Evolutionary conservation across 1,284 basidiomycete genomes (phyloP), one percentile per base, ranked within the genome.

Genomic region (Ceratobasidium sp.): DNA sequence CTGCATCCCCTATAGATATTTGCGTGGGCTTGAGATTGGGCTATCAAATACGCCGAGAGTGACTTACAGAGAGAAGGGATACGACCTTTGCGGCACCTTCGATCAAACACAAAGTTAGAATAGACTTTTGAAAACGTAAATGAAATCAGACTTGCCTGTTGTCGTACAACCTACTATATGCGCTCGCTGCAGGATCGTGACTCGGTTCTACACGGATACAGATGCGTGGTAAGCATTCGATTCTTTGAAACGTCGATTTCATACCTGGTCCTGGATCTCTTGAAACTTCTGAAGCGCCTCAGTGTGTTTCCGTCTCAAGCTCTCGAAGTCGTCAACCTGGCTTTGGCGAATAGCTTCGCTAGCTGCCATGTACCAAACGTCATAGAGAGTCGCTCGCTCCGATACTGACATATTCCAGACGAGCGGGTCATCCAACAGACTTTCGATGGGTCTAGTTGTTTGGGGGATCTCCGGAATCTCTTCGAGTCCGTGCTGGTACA

Each of bases 1-100:
- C 16, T 83, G 83, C 8, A 90, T 80, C 0, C 87, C 87, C 90
- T 93, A 78, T 3, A 54, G 67, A 74, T 10, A 44, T 18, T 12
- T 10, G 10, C 38, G 38, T 41, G 38, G 10, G 38, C 38, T 41
- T 41, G 38, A 41, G 38, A 41, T 41, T 41, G 38, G 38, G 10
- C 10, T 41, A 41, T 10, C 38, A 38, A 5, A 16, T 12, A n/a
- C 57, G 66, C 44, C 27, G 30, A 27, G 41, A 27, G 54, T 23
- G 18, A 66, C 48, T 20, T 44, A 79, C 78, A 35, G 60, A 69
- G 27, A 82, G 70, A 18, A 83, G 66, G 3, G 73, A 65, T 14
- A 80, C 79, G 16, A 82, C 33, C 50, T 80, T 81, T 1, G 81
- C 81, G 14, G 81, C 81, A 16, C 81, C 80, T 80, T 30, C 30